These are phyloP conservation scores for Stellera chamaejasme DNA, from an alignment of 345 rosid species.

Conservation along the genomic window DNA sequence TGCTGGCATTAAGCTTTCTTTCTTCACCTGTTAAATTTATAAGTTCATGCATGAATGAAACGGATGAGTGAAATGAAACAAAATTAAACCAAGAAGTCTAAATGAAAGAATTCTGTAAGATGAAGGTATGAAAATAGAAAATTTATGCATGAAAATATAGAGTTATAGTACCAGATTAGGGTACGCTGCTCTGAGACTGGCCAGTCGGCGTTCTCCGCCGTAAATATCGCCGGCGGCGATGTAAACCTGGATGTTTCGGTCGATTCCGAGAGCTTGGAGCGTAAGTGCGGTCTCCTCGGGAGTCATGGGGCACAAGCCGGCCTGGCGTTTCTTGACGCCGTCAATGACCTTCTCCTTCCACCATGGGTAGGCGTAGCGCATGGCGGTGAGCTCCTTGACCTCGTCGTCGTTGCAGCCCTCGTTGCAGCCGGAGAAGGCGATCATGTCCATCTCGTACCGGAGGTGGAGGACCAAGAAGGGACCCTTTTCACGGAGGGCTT, in stretches of 20 bases:
- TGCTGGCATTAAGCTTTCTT: conserved; percentile 31
- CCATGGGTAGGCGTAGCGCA: conserved; percentile 59
- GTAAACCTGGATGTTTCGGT: conserved; percentile 32
- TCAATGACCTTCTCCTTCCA: conserved; percentile 49
- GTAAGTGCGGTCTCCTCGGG: conserved; percentile 46
- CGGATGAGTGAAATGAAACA: not conserved
- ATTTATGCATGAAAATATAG: no score
- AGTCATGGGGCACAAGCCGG: conserved; percentile 44
- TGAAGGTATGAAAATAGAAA: no score
- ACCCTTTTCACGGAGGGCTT: conserved; percentile 32
- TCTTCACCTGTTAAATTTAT: conserved; percentile 16
- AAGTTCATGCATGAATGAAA: not conserved
- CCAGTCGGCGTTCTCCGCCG: conserved; percentile 35
- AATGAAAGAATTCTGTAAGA: not conserved
- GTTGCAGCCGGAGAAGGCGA: conserved; percentile 47
- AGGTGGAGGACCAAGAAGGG: conserved; percentile 50
- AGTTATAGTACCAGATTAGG: conserved; percentile 31
- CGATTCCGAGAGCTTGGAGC: conserved; percentile 33
- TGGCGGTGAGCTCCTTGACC: conserved; percentile 30
- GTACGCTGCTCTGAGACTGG: conserved; percentile 22
- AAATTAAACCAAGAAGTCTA: not conserved
- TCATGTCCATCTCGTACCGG: conserved; percentile 57
- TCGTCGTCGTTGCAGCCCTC: conserved; percentile 38
- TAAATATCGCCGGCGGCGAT: conserved; percentile 50
- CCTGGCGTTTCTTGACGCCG: conserved; percentile 32